phyloP scores from a whole-genome alignment of 2,329 filamentous ascomycete species.

The Cladosporium sp. region DNA sequence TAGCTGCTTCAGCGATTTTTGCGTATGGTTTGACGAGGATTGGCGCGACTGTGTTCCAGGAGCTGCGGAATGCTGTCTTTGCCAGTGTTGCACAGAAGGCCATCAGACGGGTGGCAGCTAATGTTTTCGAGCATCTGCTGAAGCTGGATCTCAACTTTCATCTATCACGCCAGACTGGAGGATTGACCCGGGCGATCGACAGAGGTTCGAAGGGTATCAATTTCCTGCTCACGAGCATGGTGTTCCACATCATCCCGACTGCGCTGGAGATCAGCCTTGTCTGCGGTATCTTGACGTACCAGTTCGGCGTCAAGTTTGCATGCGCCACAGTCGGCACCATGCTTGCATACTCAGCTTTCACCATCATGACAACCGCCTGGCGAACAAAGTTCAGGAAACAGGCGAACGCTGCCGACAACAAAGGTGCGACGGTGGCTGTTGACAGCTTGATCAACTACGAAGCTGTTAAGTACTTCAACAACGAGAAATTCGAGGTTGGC shows the following conservation, averaged over 20 bases:
- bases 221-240: conserved; percentile 95
- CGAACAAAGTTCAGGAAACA: conserved; percentile 92
- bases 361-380: conserved; percentile 94
- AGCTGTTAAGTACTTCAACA: conserved; percentile 99
- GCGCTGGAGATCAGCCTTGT: conserved; percentile 92
- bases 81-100: conserved; percentile 96
- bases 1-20: conserved; percentile 88
- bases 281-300: conserved; percentile 92
- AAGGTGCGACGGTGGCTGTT: conserved; percentile 88
- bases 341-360: conserved; percentile 93
- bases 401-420: conserved; percentile 94
- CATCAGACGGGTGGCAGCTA: conserved; percentile 82
- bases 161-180: conserved; percentile 88
- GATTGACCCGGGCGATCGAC: conserved; percentile 88
- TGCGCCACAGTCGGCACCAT: conserved; percentile 87
- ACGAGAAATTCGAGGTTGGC: conserved; percentile 88
- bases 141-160: conserved; percentile 91
- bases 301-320: conserved; percentile 89
- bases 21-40: conserved; percentile 85
- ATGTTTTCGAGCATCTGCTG: conserved; percentile 87
- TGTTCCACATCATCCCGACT: conserved; percentile 93
- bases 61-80: conserved; percentile 92
- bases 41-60: conserved; percentile 84
- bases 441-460: conserved; percentile 99
- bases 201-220: conserved; percentile 97